Percentiles rank a stretch among this genome's conserved stretches.
Conservation (phyloP, 768 basidiomycete genomes). For the Leucocoprinus birnbaumii region DNA sequence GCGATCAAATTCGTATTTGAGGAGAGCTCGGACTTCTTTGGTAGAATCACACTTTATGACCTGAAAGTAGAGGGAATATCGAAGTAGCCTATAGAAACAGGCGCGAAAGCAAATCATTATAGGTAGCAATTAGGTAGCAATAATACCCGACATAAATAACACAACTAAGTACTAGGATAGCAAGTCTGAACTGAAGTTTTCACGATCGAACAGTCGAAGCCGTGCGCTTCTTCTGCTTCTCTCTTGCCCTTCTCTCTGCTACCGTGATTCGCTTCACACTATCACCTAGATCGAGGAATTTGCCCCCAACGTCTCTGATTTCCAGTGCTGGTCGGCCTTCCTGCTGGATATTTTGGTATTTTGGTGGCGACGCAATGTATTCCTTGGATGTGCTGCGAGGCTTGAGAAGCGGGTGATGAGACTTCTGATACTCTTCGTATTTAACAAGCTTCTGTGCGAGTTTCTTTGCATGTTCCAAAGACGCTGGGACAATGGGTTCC, state of each 20-base stretch:
- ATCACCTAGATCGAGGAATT: slow-evolving; percentile 61
- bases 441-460: slow-evolving; percentile 32
- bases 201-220: background rate
- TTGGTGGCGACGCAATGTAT: slow-evolving; percentile 33
- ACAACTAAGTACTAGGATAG: background rate
- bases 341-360: slow-evolving; percentile 34
- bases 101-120: background rate
- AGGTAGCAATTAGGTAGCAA: background rate
- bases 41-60: slow-evolving; percentile 75
- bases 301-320: slow-evolving; percentile 73
- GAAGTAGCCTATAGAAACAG: background rate
- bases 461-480: slow-evolving; percentile 46
- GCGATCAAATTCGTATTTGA: slow-evolving; percentile 70
- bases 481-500: slow-evolving; percentile 62
- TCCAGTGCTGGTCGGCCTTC: slow-evolving; percentile 52
- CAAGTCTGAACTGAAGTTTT: background rate
- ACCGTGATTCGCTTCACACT: slow-evolving; percentile 45
- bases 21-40: slow-evolving; percentile 84
- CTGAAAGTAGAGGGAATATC: slow-evolving; percentile 38
- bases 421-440: slow-evolving; percentile 30
- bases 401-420: slow-evolving; percentile 34
- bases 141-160: slow-evolving; percentile 5
- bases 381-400: slow-evolving; percentile 32
- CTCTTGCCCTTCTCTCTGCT: slow-evolving; percentile 43
- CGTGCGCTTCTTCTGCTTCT: slow-evolving; percentile 21